phyloP scores from a whole-genome alignment of 495 filamentous ascomycete species.

The Lasiosphaeria hispida region DNA sequence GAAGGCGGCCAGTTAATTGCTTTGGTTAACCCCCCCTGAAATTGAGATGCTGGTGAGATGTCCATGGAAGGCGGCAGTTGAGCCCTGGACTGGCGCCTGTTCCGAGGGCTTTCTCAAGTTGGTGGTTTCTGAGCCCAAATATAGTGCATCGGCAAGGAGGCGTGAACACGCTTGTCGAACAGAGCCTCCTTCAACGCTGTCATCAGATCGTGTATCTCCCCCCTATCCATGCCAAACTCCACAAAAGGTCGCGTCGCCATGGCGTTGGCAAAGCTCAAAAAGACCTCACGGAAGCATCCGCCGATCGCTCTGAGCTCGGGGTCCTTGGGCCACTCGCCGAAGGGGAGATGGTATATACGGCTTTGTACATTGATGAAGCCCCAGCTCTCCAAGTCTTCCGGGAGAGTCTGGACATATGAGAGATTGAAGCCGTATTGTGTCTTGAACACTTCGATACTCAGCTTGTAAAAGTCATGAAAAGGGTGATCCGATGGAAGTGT shows the following conservation, averaged over 20 bases:
- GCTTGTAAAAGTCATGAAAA: constrained; percentile 38
- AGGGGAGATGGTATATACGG: constrained; percentile 53
- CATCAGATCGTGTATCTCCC: constrained; percentile 36
- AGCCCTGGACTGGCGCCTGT: no score
- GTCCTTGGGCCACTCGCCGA: constrained; percentile 61
- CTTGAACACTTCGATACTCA: constrained; percentile 28
- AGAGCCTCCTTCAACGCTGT: constrained; percentile 27
- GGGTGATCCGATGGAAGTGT: constrained; percentile 47
- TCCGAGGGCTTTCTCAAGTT: constrained; percentile 3
- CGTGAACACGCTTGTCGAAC: constrained; percentile 37
- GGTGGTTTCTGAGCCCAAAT: constrained; percentile 46
- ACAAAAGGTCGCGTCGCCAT: constrained; percentile 55
- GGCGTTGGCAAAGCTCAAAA: constrained; percentile 53
- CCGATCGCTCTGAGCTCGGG: constrained; percentile 58
- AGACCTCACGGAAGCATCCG: constrained; percentile 45
- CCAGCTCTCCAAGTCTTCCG: constrained; percentile 34
- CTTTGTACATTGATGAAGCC: constrained; percentile 56
- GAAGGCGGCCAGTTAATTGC: no score
- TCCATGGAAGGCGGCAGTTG: no score
- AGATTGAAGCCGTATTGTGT: constrained; percentile 46
- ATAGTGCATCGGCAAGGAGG: constrained; percentile 41
- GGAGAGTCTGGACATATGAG: constrained; percentile 37
- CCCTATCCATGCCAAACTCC: constrained; percentile 41
- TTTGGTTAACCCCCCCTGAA: no score
- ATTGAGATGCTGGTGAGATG: no score